Conservation (phyloP, 495 filamentous ascomycete species). For the Xanthoparmelia taractica region DNA sequence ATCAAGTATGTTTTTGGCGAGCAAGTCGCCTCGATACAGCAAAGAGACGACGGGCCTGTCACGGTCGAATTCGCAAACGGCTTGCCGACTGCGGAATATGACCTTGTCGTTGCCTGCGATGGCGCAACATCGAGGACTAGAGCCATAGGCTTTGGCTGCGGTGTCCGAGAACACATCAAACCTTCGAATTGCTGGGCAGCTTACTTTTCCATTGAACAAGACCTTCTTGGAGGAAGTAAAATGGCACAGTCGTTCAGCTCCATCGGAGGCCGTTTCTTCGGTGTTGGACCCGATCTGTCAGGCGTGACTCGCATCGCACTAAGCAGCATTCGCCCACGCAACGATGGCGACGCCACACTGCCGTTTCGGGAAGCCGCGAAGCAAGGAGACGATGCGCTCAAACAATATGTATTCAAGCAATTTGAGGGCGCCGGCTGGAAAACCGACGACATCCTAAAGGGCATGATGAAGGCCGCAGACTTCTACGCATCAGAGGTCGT, state of each 20-base stretch:
- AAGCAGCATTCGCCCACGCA: slow-evolving; percentile 30
- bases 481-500: slow-evolving; percentile 43
- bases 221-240: slow-evolving; percentile 34
- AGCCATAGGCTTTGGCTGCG: slow-evolving; percentile 37
- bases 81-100: slow-evolving; percentile 33
- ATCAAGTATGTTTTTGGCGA: slow-evolving; percentile 43
- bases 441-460: slow-evolving; percentile 23
- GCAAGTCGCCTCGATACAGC: slow-evolving; percentile 30
- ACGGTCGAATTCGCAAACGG: slow-evolving; percentile 34
- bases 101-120: slow-evolving; percentile 45
- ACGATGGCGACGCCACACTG: slow-evolving; percentile 25
- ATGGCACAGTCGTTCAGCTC: slow-evolving; percentile 27
- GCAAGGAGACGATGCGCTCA: slow-evolving; percentile 36
- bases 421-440: slow-evolving; percentile 40
- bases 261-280: slow-evolving; percentile 33
- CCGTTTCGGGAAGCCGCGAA: slow-evolving; percentile 35
- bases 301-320: slow-evolving; percentile 30
- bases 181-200: slow-evolving; percentile 35
- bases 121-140: slow-evolving; percentile 43
- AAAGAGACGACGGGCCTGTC: slow-evolving; percentile 30
- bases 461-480: slow-evolving; percentile 33
- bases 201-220: slow-evolving; percentile 36
- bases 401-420: slow-evolving; percentile 33
- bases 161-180: slow-evolving; percentile 31
- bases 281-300: slow-evolving; percentile 30